Evolutionary conservation across 164 flowering plant species (phyloP).

Genomic region (Umbellularia californica): DNA sequence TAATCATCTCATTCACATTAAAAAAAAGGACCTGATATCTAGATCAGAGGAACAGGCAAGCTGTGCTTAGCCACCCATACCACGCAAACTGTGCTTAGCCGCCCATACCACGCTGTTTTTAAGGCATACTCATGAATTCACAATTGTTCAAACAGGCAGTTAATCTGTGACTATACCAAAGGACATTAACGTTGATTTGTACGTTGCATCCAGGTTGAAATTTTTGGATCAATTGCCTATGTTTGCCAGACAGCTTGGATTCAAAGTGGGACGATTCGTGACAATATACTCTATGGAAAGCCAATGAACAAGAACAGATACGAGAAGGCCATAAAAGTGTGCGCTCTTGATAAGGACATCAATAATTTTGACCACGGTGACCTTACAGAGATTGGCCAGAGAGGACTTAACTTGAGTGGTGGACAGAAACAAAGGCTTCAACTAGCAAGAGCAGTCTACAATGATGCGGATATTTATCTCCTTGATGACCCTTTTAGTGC

Average conservation of each 20-base stretch:
- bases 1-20: too few relatives aligned
- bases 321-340: constrained; percentile 52
- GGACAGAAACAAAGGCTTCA: constrained; percentile 96
- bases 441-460: constrained; percentile 89
- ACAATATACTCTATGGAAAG: constrained; percentile 74
- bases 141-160: too few relatives aligned
- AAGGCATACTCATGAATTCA: too few relatives aligned
- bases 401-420: constrained; percentile 93
- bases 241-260: constrained; percentile 90
- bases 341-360: constrained; percentile 79
- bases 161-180: neutral
- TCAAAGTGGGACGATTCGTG: constrained; percentile 82
- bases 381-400: constrained; percentile 88
- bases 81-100: too few relatives aligned
- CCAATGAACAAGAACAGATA: constrained; percentile 59
- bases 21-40: too few relatives aligned
- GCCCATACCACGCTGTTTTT: too few relatives aligned
- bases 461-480: constrained; percentile 81
- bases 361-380: constrained; percentile 65
- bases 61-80: too few relatives aligned
- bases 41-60: too few relatives aligned
- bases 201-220: constrained; percentile 41
- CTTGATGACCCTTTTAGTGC: constrained; percentile 97
- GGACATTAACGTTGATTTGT: neutral
- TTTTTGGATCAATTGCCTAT: constrained; percentile 67